These are phyloP conservation scores for Dysphania ambrosioides DNA, from an alignment of 148 eudicot species.

Conservation along the genomic window DNA sequence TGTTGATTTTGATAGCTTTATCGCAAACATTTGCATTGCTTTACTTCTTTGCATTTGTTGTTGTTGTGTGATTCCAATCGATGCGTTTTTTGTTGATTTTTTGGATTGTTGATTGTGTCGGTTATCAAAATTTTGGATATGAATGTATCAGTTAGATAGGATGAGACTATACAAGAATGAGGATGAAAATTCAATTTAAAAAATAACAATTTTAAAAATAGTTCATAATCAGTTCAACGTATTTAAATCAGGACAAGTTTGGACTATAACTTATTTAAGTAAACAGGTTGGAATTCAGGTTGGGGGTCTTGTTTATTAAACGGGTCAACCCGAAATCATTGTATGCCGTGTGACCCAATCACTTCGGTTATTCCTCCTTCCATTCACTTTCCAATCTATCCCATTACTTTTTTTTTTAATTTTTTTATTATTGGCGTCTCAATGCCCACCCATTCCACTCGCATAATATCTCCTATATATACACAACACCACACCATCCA, in stretches of 20 bases:
- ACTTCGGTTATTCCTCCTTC: not conserved
- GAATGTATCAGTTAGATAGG: conserved; percentile 1
- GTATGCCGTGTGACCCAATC: conserved; percentile 5
- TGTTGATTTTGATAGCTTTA: not conserved
- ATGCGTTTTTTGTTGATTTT: not conserved
- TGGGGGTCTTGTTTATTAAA: too few species aligned
- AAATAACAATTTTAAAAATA: too few species aligned
- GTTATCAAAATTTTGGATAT: conserved; percentile 24
- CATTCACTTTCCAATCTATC: not conserved
- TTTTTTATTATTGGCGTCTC: not conserved
- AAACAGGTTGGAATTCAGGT: too few species aligned
- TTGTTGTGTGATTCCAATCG: conserved; percentile 12
- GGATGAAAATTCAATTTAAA: not conserved
- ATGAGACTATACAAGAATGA: not conserved
- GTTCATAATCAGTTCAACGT: too few species aligned
- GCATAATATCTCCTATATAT: not conserved
- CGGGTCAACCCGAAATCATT: too few species aligned
- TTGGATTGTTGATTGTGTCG: conserved; percentile 5
- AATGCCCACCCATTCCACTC: not conserved
- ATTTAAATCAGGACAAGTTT: too few species aligned
- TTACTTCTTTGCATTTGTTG: not conserved
- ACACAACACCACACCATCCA: not conserved
- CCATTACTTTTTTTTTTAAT: not conserved
- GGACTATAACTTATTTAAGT: too few species aligned
- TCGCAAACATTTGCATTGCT: not conserved